A percentile compares a stretch with the other conserved stretches of the same genome.
Conservation (phyloP, 1,284 basidiomycete genomes). For the Cryptococcus deneoformans region DNA sequence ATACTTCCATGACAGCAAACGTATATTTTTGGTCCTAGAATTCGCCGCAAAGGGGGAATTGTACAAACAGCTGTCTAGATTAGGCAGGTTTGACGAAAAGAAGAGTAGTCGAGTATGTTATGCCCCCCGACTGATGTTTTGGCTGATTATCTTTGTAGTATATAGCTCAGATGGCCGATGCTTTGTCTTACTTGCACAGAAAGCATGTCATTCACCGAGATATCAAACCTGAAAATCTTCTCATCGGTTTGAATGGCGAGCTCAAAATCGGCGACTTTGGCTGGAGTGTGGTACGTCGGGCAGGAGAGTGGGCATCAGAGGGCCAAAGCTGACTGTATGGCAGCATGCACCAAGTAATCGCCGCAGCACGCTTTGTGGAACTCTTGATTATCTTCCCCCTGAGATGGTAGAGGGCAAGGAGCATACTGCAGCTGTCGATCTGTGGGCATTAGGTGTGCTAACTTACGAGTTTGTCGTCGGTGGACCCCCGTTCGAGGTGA, state of each 20-base stretch:
- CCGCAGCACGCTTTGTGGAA: constrained; percentile 87
- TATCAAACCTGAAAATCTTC: constrained; percentile 97
- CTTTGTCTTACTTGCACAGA: constrained; percentile 83
- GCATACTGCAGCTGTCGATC: constrained; percentile 57
- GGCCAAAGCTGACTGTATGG: neutral
- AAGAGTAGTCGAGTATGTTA: constrained; percentile 61
- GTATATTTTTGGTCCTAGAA: constrained; percentile 97
- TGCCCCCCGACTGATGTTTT: no score
- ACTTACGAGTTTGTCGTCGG: constrained; percentile 95
- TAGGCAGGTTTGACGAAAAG: constrained; percentile 85
- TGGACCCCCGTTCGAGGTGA: constrained; percentile 82
- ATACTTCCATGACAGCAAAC: constrained; percentile 96
- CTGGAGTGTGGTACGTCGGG: constrained; percentile 70
- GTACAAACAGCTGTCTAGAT: constrained; percentile 89
- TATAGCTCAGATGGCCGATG: constrained; percentile 98
- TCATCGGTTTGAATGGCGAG: constrained; percentile 93
- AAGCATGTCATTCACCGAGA: constrained; percentile 99
- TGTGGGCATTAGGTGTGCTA: constrained; percentile 96
- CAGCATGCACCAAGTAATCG: constrained; percentile 78
- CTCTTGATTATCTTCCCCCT: constrained; percentile 97
- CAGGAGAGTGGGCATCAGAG: neutral
- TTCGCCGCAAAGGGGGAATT: constrained; percentile 95
- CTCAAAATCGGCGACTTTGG: constrained; percentile 99
- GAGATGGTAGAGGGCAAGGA: constrained; percentile 91
- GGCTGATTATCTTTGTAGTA: constrained; percentile 56